These are phyloP conservation scores for Yamadazyma trypodendri DNA, from an alignment of 1,139 yeast genomes.

Conservation along the genomic window DNA sequence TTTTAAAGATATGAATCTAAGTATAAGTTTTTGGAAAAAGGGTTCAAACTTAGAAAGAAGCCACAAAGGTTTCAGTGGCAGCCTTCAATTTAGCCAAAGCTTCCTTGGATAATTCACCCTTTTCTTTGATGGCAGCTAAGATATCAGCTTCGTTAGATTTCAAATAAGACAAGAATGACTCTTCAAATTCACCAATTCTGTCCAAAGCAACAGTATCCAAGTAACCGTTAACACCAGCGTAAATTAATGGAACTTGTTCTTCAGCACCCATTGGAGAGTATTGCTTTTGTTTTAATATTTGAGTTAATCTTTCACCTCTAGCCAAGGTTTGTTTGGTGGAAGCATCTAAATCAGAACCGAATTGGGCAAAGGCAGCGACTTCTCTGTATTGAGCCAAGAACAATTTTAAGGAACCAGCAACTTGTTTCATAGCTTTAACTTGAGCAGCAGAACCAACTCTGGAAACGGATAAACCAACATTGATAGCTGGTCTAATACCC, in stretches of 20 bases:
- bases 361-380: conserved; percentile 99
- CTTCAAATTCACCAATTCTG: conserved; percentile 90
- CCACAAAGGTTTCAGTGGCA: conserved; percentile 89
- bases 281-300: conserved; percentile 97
- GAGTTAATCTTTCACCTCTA: conserved; percentile 99
- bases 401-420: conserved; percentile 99
- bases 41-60: conserved; percentile 60
- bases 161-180: conserved; percentile 86
- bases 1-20: conserved; percentile 14
- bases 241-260: conserved; percentile 98
- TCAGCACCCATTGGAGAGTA: conserved; percentile 96
- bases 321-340: conserved; percentile 98
- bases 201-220: conserved; percentile 84
- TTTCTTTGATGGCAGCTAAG: conserved; percentile 77
- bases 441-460: conserved; percentile 99
- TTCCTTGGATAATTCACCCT: conserved; percentile 92
- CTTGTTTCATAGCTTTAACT: conserved; percentile 99
- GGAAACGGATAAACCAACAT: conserved; percentile 99
- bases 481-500: conserved; percentile 99
- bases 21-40: conserved; percentile 4
- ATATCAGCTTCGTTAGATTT: conserved; percentile 86
- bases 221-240: conserved; percentile 99
- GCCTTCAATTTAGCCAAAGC: conserved; percentile 82
- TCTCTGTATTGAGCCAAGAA: conserved; percentile 99
- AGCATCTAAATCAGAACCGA: conserved; percentile 99